phyloP scores from a whole-genome alignment of 192 early-diverging fungal species.

The Coemansia sp. region DNA sequence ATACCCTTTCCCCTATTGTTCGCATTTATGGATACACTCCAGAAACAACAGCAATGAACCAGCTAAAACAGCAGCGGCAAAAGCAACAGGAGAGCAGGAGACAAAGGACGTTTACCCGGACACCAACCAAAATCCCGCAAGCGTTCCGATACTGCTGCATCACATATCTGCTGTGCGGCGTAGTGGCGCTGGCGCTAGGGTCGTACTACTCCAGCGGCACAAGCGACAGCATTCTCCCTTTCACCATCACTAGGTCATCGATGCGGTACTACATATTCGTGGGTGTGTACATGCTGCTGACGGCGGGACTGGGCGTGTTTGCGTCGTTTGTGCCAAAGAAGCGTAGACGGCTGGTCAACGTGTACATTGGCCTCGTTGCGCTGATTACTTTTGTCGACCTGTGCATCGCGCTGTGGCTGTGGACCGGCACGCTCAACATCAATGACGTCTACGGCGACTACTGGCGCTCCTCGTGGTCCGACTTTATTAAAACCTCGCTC shows the following conservation, averaged over 20 bases:
- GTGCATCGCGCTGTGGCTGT: conserved; percentile 31
- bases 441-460: conserved; percentile 16
- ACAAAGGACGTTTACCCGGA: background rate
- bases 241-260: conserved; percentile 18
- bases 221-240: conserved; percentile 16
- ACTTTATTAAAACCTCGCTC: conserved; percentile 31
- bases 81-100: background rate
- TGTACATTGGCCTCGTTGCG: conserved; percentile 13
- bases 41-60: background rate
- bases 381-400: conserved; percentile 23
- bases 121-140: background rate
- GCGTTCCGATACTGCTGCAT: conserved; percentile 12
- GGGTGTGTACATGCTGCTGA: conserved; percentile 26
- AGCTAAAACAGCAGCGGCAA: background rate
- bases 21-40: background rate
- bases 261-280: conserved; percentile 32
- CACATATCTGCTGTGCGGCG: conserved; percentile 14
- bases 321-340: conserved; percentile 33
- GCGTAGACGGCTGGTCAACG: conserved; percentile 24
- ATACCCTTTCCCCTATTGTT: background rate
- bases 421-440: conserved; percentile 44
- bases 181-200: conserved; percentile 23
- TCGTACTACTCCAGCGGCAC: conserved; percentile 27
- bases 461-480: conserved; percentile 35
- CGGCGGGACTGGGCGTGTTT: conserved; percentile 21